Conservation (phyloP, 2,329 filamentous ascomycete species). For the Diaporthe sp. region DNA sequence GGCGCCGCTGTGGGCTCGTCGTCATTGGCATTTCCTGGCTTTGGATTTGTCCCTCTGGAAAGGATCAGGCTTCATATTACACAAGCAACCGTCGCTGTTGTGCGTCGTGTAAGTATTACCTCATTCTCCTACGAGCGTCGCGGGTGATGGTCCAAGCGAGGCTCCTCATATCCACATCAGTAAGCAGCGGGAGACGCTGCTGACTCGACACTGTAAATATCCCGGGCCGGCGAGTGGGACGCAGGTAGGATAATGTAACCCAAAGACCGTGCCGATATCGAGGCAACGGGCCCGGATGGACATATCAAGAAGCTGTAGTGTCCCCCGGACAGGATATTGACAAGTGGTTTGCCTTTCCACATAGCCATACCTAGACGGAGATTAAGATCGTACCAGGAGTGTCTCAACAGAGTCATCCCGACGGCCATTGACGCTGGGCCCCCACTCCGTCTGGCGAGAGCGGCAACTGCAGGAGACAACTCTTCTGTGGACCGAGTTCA, state of each 20-base stretch:
- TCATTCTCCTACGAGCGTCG: neutral
- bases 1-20: conserved; percentile 11
- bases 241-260: neutral
- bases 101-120: neutral
- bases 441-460: conserved; percentile 5
- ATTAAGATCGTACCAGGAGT: conserved; percentile 1
- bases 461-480: neutral
- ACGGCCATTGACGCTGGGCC: neutral
- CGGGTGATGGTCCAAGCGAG: conserved; percentile 18
- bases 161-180: conserved; percentile 12
- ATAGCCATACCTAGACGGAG: neutral
- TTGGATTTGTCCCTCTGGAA: neutral
- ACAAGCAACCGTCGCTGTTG: neutral
- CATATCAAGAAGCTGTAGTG: neutral
- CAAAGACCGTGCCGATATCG: conserved; percentile 14
- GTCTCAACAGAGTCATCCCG: conserved; percentile 11
- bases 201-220: conserved; percentile 17
- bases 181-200: conserved; percentile 2
- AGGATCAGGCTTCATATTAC: neutral
- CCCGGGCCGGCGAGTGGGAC: conserved; percentile 22
- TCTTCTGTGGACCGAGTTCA: neutral
- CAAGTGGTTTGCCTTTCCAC: neutral
- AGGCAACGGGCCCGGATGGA: conserved; percentile 18
- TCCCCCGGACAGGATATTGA: neutral
- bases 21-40: neutral